Percentiles rank a stretch among this genome's conserved stretches.
Conservation (phyloP, 2,329 filamentous ascomycete species). For the Claviceps fusiformis region DNA sequence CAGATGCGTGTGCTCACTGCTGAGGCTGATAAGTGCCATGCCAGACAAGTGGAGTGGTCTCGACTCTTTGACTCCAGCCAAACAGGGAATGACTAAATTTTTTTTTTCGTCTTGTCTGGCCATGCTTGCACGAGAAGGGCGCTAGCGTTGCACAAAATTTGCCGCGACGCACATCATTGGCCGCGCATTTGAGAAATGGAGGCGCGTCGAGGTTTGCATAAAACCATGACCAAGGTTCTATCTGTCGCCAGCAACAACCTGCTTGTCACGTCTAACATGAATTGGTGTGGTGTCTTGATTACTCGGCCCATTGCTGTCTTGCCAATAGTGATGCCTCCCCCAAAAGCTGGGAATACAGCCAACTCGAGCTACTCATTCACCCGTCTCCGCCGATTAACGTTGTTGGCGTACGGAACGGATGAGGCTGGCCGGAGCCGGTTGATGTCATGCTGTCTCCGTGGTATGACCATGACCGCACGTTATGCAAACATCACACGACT, state of each 20-base stretch:
- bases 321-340: too few relatives aligned
- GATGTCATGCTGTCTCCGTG: not conserved
- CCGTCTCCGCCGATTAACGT: too few relatives aligned
- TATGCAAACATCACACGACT: not conserved
- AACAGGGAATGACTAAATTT: slow-evolving; percentile 1
- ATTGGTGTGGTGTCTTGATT: too few relatives aligned
- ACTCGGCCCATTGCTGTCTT: too few relatives aligned
- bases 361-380: not conserved
- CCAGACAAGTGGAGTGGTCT: not conserved
- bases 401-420: too few relatives aligned
- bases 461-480: not conserved
- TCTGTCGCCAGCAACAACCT: too few relatives aligned
- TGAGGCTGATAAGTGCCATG: not conserved
- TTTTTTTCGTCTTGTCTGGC: slow-evolving; percentile 4
- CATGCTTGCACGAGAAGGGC: slow-evolving; percentile 6
- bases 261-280: too few relatives aligned
- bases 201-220: not conserved
- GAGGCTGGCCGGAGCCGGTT: not conserved
- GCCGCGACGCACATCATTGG: not conserved
- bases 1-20: not conserved
- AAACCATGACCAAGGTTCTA: too few relatives aligned
- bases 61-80: not conserved
- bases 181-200: not conserved
- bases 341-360: too few relatives aligned
- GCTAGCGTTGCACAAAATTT: slow-evolving; percentile 6